A percentile compares a stretch with the other conserved stretches of the same genome.
These are phyloP conservation scores for Eutypella sp. DNA, from an alignment of 2,329 filamentous ascomycete genomes.

Conservation along the genomic window DNA sequence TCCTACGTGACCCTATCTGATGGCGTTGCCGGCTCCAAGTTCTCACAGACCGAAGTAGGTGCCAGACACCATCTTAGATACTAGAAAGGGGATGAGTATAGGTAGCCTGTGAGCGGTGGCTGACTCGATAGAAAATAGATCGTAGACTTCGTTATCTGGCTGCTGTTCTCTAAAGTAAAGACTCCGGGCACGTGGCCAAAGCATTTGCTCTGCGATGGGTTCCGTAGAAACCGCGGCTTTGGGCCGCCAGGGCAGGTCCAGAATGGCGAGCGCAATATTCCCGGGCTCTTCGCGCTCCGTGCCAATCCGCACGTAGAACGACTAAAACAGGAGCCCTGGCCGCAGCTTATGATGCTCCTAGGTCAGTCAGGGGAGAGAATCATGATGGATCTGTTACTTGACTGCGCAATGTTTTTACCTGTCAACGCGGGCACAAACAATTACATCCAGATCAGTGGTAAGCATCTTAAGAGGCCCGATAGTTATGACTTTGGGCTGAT, in stretches of 20 bases:
- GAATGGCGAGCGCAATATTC: constrained; percentile 43
- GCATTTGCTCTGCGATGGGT: constrained; percentile 83
- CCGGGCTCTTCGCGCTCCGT: constrained; percentile 58
- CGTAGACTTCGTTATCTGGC: constrained; percentile 72
- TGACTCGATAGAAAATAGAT: constrained; percentile 44
- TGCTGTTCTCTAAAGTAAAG: constrained; percentile 61
- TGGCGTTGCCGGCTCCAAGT: constrained; percentile 37
- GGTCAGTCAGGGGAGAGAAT: constrained; percentile 71
- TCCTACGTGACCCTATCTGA: constrained; percentile 50
- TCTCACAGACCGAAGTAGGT: constrained; percentile 61
- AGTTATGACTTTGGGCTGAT: constrained; percentile 7
- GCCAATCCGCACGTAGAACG: constrained; percentile 65
- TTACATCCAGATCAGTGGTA: constrained; percentile 75
- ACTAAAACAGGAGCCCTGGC: constrained; percentile 71
- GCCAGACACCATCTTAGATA: constrained; percentile 4
- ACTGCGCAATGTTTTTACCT: constrained; percentile 69
- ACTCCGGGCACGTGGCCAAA: constrained; percentile 48
- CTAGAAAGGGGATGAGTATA: constrained; percentile 7
- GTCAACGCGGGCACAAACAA: constrained; percentile 58
- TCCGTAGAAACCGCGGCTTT: constrained; percentile 44
- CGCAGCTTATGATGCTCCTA: constrained; percentile 65
- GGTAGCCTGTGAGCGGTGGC: neutral
- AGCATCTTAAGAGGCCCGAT: constrained; percentile 17
- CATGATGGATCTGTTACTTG: constrained; percentile 71
- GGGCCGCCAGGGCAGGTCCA: constrained; percentile 22